A percentile compares a stretch with the other conserved stretches of the same genome.
Evolutionary conservation across 768 basidiomycete species (phyloP).

Genomic region (Fibroporia radiculosa): DNA sequence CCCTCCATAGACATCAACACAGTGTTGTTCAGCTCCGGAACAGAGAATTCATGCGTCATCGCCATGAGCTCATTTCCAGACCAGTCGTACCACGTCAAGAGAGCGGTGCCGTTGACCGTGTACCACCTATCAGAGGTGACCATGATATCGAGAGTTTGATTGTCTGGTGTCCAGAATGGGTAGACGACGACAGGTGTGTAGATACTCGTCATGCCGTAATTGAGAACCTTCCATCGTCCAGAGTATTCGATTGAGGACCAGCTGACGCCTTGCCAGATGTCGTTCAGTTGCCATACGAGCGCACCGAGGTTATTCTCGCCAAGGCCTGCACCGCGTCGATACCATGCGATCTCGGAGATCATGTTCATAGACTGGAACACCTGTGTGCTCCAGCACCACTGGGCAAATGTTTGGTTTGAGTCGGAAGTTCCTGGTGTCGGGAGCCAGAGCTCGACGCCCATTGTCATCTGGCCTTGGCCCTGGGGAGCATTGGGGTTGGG

Average conservation of each 20-base stretch:
- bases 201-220: slow-evolving; percentile 39
- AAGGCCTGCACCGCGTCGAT: slow-evolving; percentile 49
- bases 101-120: slow-evolving; percentile 35
- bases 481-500: slow-evolving; percentile 48
- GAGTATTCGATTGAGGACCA: slow-evolving; percentile 52
- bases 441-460: slow-evolving; percentile 46
- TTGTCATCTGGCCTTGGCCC: slow-evolving; percentile 47
- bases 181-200: slow-evolving; percentile 43
- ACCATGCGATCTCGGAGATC: slow-evolving; percentile 52
- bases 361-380: slow-evolving; percentile 54
- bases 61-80: slow-evolving; percentile 32
- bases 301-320: slow-evolving; percentile 54
- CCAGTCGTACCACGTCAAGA: slow-evolving; percentile 56
- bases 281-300: slow-evolving; percentile 53
- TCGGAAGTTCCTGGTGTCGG: slow-evolving; percentile 41
- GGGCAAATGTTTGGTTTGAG: slow-evolving; percentile 50
- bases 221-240: slow-evolving; percentile 52
- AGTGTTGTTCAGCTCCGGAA: slow-evolving; percentile 45
- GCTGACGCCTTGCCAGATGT: slow-evolving; percentile 53
- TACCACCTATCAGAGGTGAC: slow-evolving; percentile 48
- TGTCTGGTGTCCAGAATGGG: slow-evolving; percentile 48
- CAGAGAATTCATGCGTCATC: slow-evolving; percentile 30
- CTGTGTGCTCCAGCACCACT: slow-evolving; percentile 59
- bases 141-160: slow-evolving; percentile 38
- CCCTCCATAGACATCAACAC: slow-evolving; percentile 34